A percentile compares a stretch with the other conserved stretches of the same genome.
Conservation (phyloP, 257 asterid genomes). For the Ilex asprella region DNA sequence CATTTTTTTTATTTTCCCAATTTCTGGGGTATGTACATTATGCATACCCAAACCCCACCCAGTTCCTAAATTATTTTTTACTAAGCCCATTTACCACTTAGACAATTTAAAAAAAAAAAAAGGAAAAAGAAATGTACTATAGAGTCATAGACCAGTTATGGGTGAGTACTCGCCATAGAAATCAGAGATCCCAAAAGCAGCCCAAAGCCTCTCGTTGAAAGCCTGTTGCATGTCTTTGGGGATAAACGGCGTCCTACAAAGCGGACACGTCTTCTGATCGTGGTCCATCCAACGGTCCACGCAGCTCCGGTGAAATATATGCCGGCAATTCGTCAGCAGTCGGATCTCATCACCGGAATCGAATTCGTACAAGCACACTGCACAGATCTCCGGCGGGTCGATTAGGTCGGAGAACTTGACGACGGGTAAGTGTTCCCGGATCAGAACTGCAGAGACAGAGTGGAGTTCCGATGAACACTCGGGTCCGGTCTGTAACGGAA, state of each 20-base stretch:
- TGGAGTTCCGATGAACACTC: slow-evolving; percentile 3
- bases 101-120: too few species aligned
- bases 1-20: too few species aligned
- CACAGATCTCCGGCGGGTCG: slow-evolving; percentile 7
- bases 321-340: slow-evolving; percentile 1
- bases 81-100: too few species aligned
- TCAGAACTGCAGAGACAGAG: slow-evolving; percentile 5
- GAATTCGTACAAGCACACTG: slow-evolving; percentile 7
- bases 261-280: slow-evolving; percentile 10
- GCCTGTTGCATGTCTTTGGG: slow-evolving; percentile 3
- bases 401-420: slow-evolving; percentile 5
- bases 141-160: not conserved
- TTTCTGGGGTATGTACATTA: too few species aligned
- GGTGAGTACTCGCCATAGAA: slow-evolving; percentile 2
- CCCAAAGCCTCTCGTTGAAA: slow-evolving; percentile 6
- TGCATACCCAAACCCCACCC: too few species aligned
- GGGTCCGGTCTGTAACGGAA: not conserved
- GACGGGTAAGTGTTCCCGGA: slow-evolving; percentile 8
- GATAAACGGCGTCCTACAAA: not conserved
- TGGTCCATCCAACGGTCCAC: slow-evolving; percentile 11
- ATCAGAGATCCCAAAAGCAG: slow-evolving; percentile 2
- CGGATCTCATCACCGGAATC: slow-evolving; percentile 1
- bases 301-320: slow-evolving; percentile 1
- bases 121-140: not conserved
- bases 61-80: too few species aligned